Base-by-base conservation (phyloP, 495 filamentous ascomycete species). In the Venustampulla echinocandica region DNA sequence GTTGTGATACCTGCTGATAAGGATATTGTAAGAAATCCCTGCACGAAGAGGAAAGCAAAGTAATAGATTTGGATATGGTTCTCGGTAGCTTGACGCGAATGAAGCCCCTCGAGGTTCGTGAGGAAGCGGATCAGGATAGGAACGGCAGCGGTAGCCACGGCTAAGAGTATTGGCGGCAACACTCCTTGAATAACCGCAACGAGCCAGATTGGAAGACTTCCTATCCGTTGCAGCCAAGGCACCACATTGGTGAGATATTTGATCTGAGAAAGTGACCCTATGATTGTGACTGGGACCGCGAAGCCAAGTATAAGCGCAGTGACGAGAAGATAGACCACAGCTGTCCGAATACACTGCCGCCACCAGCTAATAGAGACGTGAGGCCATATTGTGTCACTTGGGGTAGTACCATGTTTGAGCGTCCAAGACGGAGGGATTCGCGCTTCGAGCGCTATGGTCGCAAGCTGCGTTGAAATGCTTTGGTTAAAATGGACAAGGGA, bases 1-100 rank as follows among this genome's bases (percentile, higher is more conserved):
- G 82, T 76, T 2, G 86, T 70, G 17, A 87, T 85, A 2, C 84
- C 81, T 0, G 83, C 85, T 19, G 82, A 69, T 19, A 94, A 32
- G 4, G 90, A 95, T 2, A 87, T 73, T 23, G 95, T 77, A 44
- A 97, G 69, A 69, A 96, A 96, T 13, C 92, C 85, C 64, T 97
- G 88, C 25, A 96, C 71, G 32, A 96, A 82, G 61, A 95, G 87
- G 75, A 96, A 97, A 10, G 71, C 75, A 58, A 95, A 97, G 70
- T 93, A 97, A 42, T 73, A 85, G 58, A 90, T 90, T 60, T 97
- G 90, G 1, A 81, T 81, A 27, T 79, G 80, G 33, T 92, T 69
- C 64, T 97, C 90, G 22, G 95, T 76, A 13, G 70, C 68, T 69
- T 79, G 83, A 33, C 81, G 80, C 9, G 81, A 87, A 27, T 79